Evolutionary conservation across 257 asterid species (phyloP).

Genomic region (Schizonepeta tenuifolia): DNA sequence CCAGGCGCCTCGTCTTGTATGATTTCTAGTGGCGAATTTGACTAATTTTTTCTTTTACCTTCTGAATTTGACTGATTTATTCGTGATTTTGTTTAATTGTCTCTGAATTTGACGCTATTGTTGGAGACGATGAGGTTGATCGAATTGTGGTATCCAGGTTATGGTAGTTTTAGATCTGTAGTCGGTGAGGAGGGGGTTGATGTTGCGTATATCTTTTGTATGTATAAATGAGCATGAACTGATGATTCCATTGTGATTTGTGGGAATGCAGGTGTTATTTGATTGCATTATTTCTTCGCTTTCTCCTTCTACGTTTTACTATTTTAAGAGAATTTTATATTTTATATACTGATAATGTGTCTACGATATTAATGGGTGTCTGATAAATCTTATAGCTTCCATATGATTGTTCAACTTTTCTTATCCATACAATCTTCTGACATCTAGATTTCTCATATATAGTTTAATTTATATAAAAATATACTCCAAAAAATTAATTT

Average conservation of each 20-base stretch:
- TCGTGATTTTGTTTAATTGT: not conserved
- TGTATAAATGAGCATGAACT: not conserved
- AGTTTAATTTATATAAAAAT: too few species aligned
- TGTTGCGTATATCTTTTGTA: not conserved
- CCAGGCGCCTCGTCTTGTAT: constrained; percentile 53
- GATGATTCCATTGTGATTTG: not conserved
- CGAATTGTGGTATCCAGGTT: not conserved
- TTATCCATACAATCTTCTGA: not conserved
- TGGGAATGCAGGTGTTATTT: not conserved
- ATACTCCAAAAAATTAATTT: too few species aligned
- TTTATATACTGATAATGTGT: not conserved
- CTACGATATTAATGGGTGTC: not conserved
- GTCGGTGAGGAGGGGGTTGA: not conserved
- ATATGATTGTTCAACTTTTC: not conserved
- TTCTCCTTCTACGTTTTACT: not conserved
- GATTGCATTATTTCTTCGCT: not conserved
- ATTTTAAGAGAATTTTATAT: not conserved
- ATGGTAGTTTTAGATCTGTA: not conserved
- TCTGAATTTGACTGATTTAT: not conserved
- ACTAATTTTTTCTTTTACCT: too few species aligned
- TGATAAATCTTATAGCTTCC: not conserved
- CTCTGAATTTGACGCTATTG: not conserved
- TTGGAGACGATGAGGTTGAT: not conserved
- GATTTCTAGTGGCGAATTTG: constrained; percentile 21
- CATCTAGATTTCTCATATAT: not conserved